phyloP scores from a whole-genome alignment of 2,329 filamentous ascomycete genomes.

The Alternaria gansuensis region DNA sequence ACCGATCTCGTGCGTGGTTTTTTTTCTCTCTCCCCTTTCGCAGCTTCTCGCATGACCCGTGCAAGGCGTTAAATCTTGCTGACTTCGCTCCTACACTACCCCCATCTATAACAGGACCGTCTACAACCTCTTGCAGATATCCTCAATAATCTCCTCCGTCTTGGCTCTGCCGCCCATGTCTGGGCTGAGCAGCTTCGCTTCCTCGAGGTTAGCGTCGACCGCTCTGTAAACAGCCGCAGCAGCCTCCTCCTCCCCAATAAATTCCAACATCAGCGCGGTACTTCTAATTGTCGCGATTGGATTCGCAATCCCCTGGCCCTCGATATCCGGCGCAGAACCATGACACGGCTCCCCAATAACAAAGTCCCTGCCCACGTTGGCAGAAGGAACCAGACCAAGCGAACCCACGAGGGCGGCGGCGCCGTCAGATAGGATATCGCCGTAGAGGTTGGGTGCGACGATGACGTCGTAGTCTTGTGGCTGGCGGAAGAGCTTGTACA shows the following conservation, averaged over 20 bases:
- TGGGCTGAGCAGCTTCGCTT: constrained; percentile 82
- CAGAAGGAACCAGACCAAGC: constrained; percentile 89
- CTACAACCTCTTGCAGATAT: constrained; percentile 84
- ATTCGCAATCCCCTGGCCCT: constrained; percentile 92
- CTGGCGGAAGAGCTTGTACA: constrained; percentile 99
- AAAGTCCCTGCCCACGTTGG: constrained; percentile 93
- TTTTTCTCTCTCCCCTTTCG: no score
- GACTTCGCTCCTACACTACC: no score
- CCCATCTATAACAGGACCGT: no score
- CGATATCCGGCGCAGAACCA: constrained; percentile 93
- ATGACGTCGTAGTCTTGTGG: constrained; percentile 96
- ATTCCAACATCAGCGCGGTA: constrained; percentile 95
- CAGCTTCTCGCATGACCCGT: no score
- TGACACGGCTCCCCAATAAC: constrained; percentile 99
- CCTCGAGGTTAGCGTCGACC: constrained; percentile 87
- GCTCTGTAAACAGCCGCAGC: constrained; percentile 90
- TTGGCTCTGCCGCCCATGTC: constrained; percentile 88
- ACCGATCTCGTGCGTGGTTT: no score
- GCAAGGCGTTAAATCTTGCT: no score
- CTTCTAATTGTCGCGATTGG: constrained; percentile 93
- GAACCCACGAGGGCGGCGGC: constrained; percentile 93
- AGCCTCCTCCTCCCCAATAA: constrained; percentile 84
- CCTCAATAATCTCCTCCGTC: constrained; percentile 85
- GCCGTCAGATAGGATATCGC: constrained; percentile 94
- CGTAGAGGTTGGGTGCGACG: constrained; percentile 96